Evolutionary conservation across 192 early-diverging fungal species (phyloP), one percentile per base, ranked within the genome.

Genomic region (Allomyces macrogynus): DNA sequence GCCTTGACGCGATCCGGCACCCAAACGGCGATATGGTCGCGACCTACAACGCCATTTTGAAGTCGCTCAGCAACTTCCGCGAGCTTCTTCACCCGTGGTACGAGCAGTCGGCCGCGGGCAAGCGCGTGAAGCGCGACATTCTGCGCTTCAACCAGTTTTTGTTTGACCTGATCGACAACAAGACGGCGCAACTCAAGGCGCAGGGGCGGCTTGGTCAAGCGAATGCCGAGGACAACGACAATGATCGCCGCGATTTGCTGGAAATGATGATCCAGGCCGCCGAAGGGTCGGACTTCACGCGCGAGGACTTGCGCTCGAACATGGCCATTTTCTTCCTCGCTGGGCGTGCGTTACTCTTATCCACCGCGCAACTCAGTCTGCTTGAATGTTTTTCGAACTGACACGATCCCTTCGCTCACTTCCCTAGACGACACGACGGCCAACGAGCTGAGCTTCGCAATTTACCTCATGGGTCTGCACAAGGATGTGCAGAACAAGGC

Each of bases 1-100:
- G 81, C 65, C 82, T 84, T 67, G 65, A 74, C 60, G 74, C 80
- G 0, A 72, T 76, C 4, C 66, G 71, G 26, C 67, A 76, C 49
- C 70, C 75, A 0, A 68, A 75, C 26, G 76, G 70, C 66, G 71
- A 72, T 62, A 67, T 74, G 75, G 72, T 73, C 64, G 63, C 67
- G 18, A 71, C 68, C 64, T 81, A 82, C 69, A 68, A 76, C 54
- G 66, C 67, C 20, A 64, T 84, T 62, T 70, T 76, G 5, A 67
- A 73, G 22, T 69, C 69, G n/a, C 71, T 82, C 68, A 60, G 70
- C 22, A n/a, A 57, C 16, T 57, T n/a, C 16, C 32, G 32, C 32
- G 32, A 40, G 32, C 32, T 40, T 7, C 32, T 40, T 2, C 32
- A 40, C 32, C 32, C 32, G 3, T 40, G 32, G 32, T 40, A 40